phyloP scores from a whole-genome alignment of 1,284 basidiomycete species.

The Heterobasidion irregulare region DNA sequence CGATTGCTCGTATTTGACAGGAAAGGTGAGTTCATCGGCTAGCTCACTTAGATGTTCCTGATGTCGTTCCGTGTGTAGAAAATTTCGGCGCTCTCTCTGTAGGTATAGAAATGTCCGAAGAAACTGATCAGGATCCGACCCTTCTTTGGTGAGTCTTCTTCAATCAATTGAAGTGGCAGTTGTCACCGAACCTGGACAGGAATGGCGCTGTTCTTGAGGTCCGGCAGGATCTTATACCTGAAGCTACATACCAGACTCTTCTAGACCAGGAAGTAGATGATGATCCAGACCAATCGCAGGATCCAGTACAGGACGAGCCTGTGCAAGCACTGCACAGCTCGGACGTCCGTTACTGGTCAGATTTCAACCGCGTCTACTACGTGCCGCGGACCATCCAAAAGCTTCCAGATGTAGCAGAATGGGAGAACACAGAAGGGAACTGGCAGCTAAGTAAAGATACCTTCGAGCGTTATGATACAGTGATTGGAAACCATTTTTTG shows the following conservation, averaged over 20 bases:
- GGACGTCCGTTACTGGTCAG: constrained; percentile 68
- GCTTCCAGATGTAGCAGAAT: constrained; percentile 47
- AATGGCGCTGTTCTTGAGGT: constrained; percentile 39
- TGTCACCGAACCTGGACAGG: constrained; percentile 27
- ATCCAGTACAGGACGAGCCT: constrained; percentile 8
- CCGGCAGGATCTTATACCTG: constrained; percentile 41
- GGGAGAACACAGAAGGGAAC: constrained; percentile 41
- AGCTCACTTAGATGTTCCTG: not conserved
- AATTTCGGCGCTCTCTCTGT: constrained; percentile 50
- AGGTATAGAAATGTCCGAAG: constrained; percentile 30
- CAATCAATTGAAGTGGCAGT: not conserved
- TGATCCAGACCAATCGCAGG: constrained; percentile 14
- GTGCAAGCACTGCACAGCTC: constrained; percentile 7
- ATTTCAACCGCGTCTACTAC: constrained; percentile 65
- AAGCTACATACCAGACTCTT: constrained; percentile 45
- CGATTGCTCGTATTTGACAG: constrained; percentile 57
- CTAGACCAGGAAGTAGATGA: constrained; percentile 30
- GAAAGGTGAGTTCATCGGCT: constrained; percentile 37
- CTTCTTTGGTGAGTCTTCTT: constrained; percentile 20
- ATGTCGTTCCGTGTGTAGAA: constrained; percentile 25
- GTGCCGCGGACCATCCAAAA: constrained; percentile 55
- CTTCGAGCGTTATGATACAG: constrained; percentile 50
- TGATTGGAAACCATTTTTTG: constrained; percentile 17
- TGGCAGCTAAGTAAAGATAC: constrained; percentile 47
- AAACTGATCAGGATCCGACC: constrained; percentile 19